Base-by-base conservation (phyloP, 78 protist species). In the Planoprotostelium fungivorum region DNA sequence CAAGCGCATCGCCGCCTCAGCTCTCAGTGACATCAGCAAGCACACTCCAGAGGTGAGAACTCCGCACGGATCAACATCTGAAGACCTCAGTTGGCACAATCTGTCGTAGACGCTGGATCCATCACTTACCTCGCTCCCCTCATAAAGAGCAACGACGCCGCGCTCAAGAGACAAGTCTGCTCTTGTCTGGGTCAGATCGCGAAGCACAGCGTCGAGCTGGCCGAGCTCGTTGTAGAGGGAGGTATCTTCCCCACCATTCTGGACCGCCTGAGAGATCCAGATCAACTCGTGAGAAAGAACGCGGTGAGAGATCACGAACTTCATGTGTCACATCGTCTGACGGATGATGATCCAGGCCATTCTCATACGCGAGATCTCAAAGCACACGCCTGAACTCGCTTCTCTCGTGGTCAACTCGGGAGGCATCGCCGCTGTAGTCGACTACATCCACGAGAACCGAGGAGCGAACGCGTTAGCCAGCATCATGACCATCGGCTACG, bases 401-500 rank as follows among this genome's bases (percentile, higher is more conserved):
- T 95, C 93, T 89, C 92, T 96, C 73, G 90, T 96, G 37, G 97
- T 96, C 73, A 96, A 96, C 86, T 94, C 96, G 10, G 97, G 97
- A 16, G 99, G 98, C 34, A 94, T 92, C 1, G 96, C 95, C 1
- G 97, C 97, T 1, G 87, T 97, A 31, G 98, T 96, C 10, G 99
- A 95, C 90, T 96, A 93, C 89, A 94, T 96, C 88, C 91, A 90
- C 89, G 97, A 96, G 90, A 34, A 39, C 9, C 28, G 25, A 0
- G 97, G 97, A 36, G 86, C 86, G 86, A 91, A 91, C 16, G 73
- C 94, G 28, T 92, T 97, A 34, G 98, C 99, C 10, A 98, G 97
- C 85, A 91, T 97, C 91, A 97, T 97, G 99, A 87, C 98, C 9
- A 91, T 97, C 83, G 98, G 98, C 28, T 97, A 92, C 93, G 95